A percentile compares a stretch with the other conserved stretches of the same genome.
These are phyloP conservation scores for Protomyces lactucae-debilis DNA, from an alignment of 1,139 yeast species.

Conservation along the genomic window DNA sequence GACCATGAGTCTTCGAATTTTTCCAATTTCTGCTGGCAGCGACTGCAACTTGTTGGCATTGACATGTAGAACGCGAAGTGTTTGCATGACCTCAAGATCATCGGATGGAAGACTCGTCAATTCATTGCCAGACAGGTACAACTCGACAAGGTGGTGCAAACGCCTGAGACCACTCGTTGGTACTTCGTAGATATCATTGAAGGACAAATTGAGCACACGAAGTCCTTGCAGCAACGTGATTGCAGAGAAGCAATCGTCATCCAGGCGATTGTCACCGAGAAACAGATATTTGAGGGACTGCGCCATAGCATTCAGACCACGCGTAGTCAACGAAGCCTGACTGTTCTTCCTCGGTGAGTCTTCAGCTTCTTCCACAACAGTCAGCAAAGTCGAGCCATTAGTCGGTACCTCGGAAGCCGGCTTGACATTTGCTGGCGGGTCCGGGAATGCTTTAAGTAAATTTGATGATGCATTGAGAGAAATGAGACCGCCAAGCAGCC, in stretches of 20 bases:
- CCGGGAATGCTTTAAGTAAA: conserved; percentile 61
- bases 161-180: conserved; percentile 66
- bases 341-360: conserved; percentile 3
- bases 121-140: conserved; percentile 82
- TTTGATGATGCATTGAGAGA: conserved; percentile 76
- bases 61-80: conserved; percentile 58
- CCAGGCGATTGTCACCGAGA: conserved; percentile 77
- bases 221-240: conserved; percentile 58
- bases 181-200: conserved; percentile 77
- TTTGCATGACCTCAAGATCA: conserved; percentile 60
- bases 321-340: not conserved
- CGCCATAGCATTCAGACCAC: conserved; percentile 33
- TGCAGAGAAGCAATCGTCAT: conserved; percentile 70
- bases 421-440: conserved; percentile 35
- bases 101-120: conserved; percentile 78
- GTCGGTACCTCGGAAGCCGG: not conserved
- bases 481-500: conserved; percentile 57
- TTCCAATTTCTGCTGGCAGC: conserved; percentile 82
- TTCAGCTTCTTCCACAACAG: conserved; percentile 10
- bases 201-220: conserved; percentile 66
- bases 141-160: conserved; percentile 54
- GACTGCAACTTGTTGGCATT: conserved; percentile 84
- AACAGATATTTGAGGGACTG: conserved; percentile 53
- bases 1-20: conserved; percentile 57
- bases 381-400: not conserved